Evolutionary conservation across 2,329 filamentous ascomycete genomes (phyloP).

Genomic region (Amauroascus niger): DNA sequence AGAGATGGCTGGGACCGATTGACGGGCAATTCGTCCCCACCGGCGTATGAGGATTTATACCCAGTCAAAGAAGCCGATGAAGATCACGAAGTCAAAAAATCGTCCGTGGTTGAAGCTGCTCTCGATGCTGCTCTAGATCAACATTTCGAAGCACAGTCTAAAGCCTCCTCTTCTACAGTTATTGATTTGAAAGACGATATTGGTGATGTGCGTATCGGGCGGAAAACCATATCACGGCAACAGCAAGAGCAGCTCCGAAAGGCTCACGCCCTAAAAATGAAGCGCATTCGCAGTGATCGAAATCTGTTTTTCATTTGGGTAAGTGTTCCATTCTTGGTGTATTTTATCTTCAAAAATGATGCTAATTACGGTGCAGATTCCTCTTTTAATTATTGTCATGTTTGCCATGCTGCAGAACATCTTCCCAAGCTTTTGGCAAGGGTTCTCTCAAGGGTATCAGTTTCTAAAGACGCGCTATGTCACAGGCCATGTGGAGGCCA

Average conservation of each 20-base stretch:
- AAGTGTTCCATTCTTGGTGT: conserved; percentile 22
- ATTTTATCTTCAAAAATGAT: background rate
- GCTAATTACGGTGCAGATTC: conserved; percentile 33
- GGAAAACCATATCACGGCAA: conserved; percentile 36
- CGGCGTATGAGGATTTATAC: conserved; percentile 71
- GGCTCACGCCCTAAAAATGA: conserved; percentile 41
- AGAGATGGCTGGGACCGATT: conserved; percentile 54
- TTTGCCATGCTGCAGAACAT: conserved; percentile 39
- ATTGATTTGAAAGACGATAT: conserved; percentile 25
- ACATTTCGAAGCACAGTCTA: conserved; percentile 32
- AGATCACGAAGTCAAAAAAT: conserved; percentile 37
- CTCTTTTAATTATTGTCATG: conserved; percentile 39
- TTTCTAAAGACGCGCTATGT: conserved; percentile 26
- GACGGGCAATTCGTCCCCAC: conserved; percentile 49
- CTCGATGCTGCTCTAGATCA: conserved; percentile 38
- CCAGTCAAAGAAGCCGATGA: conserved; percentile 39
- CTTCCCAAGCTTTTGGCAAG: conserved; percentile 35
- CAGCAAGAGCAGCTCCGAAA: conserved; percentile 40
- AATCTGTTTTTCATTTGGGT: conserved; percentile 49
- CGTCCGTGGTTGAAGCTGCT: conserved; percentile 35
- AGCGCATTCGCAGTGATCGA: conserved; percentile 41
- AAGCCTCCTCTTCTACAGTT: conserved; percentile 14
- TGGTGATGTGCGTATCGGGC: conserved; percentile 36
- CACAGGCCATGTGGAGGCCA: background rate
- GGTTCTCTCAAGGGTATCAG: conserved; percentile 30